Conservation (phyloP, 352 stramenopile species). For the Phytophthora litchii region DNA sequence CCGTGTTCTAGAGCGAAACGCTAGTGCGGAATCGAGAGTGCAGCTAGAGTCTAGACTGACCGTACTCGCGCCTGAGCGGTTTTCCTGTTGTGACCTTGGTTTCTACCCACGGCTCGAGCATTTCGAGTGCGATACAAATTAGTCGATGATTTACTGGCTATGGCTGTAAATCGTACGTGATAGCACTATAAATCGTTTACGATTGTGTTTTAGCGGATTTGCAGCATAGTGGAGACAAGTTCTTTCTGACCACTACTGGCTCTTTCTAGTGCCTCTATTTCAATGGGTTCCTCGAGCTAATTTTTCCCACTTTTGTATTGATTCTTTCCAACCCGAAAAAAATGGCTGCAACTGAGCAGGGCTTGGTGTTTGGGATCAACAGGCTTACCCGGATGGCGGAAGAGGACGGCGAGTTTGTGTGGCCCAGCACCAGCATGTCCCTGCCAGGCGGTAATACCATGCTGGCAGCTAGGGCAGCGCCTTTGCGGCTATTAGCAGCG, state of each 20-base stretch:
- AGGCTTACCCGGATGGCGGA: constrained; percentile 27
- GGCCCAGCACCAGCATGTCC: constrained; percentile 5
- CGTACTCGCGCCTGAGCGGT: constrained; percentile 7
- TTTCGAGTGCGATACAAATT: constrained; percentile 11
- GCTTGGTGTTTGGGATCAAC: constrained; percentile 14
- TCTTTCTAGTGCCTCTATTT: constrained; percentile 21
- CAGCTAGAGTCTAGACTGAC: background rate
- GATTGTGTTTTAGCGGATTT: background rate
- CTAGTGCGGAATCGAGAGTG: constrained; percentile 28
- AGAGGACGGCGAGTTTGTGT: constrained; percentile 18
- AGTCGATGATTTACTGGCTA: constrained; percentile 7
- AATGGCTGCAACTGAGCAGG: constrained; percentile 20
- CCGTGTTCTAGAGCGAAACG: constrained; percentile 2
- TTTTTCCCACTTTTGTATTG: constrained; percentile 11
- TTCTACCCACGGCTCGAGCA: constrained; percentile 26
- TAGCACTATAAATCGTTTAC: constrained; percentile 4
- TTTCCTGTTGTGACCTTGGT: constrained; percentile 32
- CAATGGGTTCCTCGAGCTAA: constrained; percentile 20
- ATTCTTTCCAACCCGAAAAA: constrained; percentile 19
- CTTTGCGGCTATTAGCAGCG: constrained; percentile 11
- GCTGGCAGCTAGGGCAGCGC: constrained; percentile 14
- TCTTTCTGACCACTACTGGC: constrained; percentile 21
- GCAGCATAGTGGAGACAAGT: constrained; percentile 9
- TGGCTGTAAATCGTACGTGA: constrained; percentile 1
- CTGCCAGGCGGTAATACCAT: constrained; percentile 20